Base-by-base conservation (phyloP, 2,329 filamentous ascomycete species). In the Calonectria multiphialidica region DNA sequence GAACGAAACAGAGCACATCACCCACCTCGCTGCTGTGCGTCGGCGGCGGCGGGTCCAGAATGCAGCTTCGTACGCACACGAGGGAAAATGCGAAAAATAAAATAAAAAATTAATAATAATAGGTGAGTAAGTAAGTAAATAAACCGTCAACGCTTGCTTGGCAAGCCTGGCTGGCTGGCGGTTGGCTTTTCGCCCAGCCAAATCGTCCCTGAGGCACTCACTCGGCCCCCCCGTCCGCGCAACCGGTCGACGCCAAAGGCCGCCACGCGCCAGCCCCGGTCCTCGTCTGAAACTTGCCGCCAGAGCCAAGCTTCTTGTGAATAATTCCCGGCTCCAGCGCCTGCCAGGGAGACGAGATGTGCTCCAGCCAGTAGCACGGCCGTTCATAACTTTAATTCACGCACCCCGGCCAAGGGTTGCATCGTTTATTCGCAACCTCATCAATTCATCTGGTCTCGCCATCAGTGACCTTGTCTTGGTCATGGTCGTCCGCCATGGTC, bases 221-320 rank as follows among this genome's bases (percentile, higher is more conserved):
- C 30, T 21, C 6, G 53, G 53, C 5, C 53, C 47, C 53, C 53
- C 53, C 33, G 30, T 16, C 30, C 53, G n/a, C 3, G 15, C 57
- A 42, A 28, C 40, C 40, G 18, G 40, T 35, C 18, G 10, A 61
- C 68, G 68, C 68, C 59, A 70, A 66, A 18, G 49, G 12, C 62
- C 62, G 62, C 62, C 62, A 66, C 35, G 45, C 61, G 57, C 61
- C 35, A 66, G 23, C 68, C 76, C 76, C 76, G 72, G 78, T 73
- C 71, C 76, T 74, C 59, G 70, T 78, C 76, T 78, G 76, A 78
- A 78, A 78, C 76, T 70, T 63, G 57, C 70, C 55, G 35, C 45
- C 53, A 63, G 57, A 71, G 66, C 62, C 70, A 72, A 65, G 64
- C 59, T 71, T 65, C 67, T 62, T 30, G 45, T 37, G 45, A 53